These are phyloP conservation scores for Fusarium buharicum DNA, from an alignment of 2,329 filamentous ascomycete species.

Conservation along the genomic window DNA sequence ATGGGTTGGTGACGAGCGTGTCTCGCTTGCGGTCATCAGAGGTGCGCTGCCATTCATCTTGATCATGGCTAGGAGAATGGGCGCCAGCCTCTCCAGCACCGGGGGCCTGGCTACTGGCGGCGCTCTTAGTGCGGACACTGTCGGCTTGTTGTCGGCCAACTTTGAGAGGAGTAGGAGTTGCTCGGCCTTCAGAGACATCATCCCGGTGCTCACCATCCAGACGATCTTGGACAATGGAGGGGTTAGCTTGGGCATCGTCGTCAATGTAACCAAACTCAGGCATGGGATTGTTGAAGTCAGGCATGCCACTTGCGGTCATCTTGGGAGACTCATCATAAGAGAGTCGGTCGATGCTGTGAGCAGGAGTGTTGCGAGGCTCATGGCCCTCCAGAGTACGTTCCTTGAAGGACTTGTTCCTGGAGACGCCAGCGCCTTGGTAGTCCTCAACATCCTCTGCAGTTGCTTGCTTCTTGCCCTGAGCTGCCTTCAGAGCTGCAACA, in stretches of 20 bases:
- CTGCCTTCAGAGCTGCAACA: slow-evolving; percentile 62
- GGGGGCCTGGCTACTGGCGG: slow-evolving; percentile 50
- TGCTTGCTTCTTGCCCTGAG: slow-evolving; percentile 58
- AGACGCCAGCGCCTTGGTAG: slow-evolving; percentile 63
- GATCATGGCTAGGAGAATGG: too few relatives aligned
- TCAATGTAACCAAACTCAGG: slow-evolving; percentile 78
- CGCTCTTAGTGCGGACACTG: slow-evolving; percentile 49
- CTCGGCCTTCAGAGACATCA: slow-evolving; percentile 66
- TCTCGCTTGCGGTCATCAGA: slow-evolving; percentile 73
- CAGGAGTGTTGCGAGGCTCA: slow-evolving; percentile 64
- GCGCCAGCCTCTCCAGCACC: slow-evolving; percentile 63
- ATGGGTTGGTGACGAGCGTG: slow-evolving; percentile 74
- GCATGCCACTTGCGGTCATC: slow-evolving; percentile 76
- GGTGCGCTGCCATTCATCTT: slow-evolving; percentile 72
- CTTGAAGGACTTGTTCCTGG: slow-evolving; percentile 72
- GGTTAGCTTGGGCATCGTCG: slow-evolving; percentile 82
- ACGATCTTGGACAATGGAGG: slow-evolving; percentile 82
- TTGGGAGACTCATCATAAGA: slow-evolving; percentile 63
- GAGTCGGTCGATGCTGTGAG: slow-evolving; percentile 69
- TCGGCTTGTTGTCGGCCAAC: slow-evolving; percentile 45
- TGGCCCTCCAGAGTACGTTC: slow-evolving; percentile 69
- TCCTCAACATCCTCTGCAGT: slow-evolving; percentile 51
- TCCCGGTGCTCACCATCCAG: slow-evolving; percentile 61
- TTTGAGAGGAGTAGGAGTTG: slow-evolving; percentile 58
- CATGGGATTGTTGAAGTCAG: slow-evolving; percentile 75